Conservation (phyloP, 2,329 filamentous ascomycete genomes). For the Colletotrichum navitas region DNA sequence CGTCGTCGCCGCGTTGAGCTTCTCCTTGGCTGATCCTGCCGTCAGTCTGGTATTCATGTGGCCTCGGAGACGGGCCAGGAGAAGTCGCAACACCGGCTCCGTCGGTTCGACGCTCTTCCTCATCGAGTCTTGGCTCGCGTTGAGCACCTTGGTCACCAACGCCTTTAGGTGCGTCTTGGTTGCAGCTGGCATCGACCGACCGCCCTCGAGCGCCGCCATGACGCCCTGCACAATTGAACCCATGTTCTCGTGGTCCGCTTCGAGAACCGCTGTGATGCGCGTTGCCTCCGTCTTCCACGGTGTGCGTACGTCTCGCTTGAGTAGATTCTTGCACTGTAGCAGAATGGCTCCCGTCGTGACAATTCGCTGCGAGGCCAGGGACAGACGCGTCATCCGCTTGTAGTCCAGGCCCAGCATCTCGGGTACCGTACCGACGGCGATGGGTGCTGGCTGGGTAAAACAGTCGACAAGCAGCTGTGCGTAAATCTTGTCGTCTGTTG, state of each 20-base stretch:
- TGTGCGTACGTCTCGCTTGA: conserved; percentile 83
- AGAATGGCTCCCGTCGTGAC: conserved; percentile 81
- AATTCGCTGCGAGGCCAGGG: conserved; percentile 64
- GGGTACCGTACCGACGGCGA: conserved; percentile 69
- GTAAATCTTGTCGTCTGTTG: conserved; percentile 78
- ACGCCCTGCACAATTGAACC: conserved; percentile 70
- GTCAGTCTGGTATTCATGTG: conserved; percentile 75
- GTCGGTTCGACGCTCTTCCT: conserved; percentile 57
- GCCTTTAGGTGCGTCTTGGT: conserved; percentile 71
- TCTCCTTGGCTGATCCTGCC: conserved; percentile 76
- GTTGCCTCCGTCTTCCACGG: conserved; percentile 82
- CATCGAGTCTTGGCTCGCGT: conserved; percentile 62
- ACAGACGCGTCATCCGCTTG: conserved; percentile 66
- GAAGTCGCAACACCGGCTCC: conserved; percentile 72
- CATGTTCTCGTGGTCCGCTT: conserved; percentile 63
- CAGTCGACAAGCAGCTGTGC: conserved; percentile 81
- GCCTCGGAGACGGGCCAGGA: conserved; percentile 75
- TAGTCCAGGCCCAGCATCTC: conserved; percentile 81
- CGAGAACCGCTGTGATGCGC: conserved; percentile 78
- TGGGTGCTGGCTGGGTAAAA: conserved; percentile 74
- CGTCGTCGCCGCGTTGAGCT: conserved; percentile 75
- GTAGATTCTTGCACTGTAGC: conserved; percentile 83
- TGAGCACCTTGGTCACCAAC: conserved; percentile 68
- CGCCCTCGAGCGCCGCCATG: conserved; percentile 72
- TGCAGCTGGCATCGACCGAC: conserved; percentile 73